phyloP scores from a whole-genome alignment of 805 yeast species.

The Starmerella scarabaei region DNA sequence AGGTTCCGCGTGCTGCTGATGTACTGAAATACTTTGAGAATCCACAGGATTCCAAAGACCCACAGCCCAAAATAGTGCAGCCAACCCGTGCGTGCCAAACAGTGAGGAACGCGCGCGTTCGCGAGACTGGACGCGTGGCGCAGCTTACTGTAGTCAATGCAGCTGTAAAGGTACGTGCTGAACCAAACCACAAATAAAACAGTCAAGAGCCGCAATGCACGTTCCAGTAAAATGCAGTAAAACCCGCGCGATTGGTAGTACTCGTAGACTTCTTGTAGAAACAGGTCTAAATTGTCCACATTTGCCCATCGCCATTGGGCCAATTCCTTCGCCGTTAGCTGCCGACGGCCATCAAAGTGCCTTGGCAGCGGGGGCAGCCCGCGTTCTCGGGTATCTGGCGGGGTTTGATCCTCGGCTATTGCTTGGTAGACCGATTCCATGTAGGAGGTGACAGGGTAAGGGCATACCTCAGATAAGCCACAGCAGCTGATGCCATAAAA shows the following conservation, averaged over 20 bases:
- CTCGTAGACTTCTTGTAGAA: conserved; percentile 65
- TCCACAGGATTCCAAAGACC: conserved; percentile 39
- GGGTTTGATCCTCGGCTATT: conserved; percentile 4
- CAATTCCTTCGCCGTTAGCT: conserved; percentile 49
- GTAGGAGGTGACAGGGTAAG: not conserved
- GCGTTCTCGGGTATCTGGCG: not conserved
- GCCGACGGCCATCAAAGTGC: not conserved
- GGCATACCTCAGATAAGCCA: no score
- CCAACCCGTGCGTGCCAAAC: conserved; percentile 36
- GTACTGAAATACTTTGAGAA: conserved; percentile 30
- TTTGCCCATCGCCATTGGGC: conserved; percentile 97
- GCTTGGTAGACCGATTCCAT: conserved; percentile 13
- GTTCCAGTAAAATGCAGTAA: conserved; percentile 57
- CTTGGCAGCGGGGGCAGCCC: not conserved
- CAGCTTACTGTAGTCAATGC: conserved; percentile 54
- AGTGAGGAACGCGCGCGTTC: conserved; percentile 37
- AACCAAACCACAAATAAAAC: conserved; percentile 68
- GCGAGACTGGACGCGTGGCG: conserved; percentile 23
- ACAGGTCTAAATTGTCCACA: conserved; percentile 78
- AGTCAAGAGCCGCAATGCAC: conserved; percentile 55
- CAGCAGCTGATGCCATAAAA: no score
- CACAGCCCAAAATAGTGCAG: conserved; percentile 49
- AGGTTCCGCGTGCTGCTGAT: conserved; percentile 53
- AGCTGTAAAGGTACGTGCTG: conserved; percentile 65
- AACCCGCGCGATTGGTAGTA: conserved; percentile 82